Conservation (phyloP, 169 alveolate genomes). For the Pseudocohnilembus persalinus region DNA sequence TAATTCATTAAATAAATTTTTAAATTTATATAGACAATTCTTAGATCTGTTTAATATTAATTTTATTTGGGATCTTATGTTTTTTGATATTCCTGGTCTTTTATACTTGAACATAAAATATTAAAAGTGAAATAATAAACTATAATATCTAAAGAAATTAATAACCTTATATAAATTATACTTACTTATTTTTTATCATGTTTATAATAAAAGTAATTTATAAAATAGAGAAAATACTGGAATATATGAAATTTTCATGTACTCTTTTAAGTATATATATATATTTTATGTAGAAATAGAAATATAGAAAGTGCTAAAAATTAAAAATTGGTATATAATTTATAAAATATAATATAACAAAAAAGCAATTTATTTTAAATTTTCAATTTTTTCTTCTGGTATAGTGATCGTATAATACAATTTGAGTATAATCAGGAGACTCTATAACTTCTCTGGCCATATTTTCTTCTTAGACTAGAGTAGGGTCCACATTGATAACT, state of each 20-base stretch:
- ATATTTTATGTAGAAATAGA: too few relatives aligned
- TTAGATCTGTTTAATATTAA: conserved; percentile 35
- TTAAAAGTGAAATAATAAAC: too few relatives aligned
- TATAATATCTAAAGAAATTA: too few relatives aligned
- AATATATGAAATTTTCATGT: too few relatives aligned
- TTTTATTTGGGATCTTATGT: conserved; percentile 43
- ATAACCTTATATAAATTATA: too few relatives aligned
- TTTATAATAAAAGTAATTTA: too few relatives aligned
- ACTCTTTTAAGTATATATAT: too few relatives aligned
- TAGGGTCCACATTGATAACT: conserved; percentile 89
- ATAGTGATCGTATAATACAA: conserved; percentile 84
- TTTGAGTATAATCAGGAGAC: conserved; percentile 70
- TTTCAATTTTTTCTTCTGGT: conserved; percentile 71
- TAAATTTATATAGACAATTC: conserved; percentile 17
- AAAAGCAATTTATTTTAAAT: neutral
- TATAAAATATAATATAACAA: too few relatives aligned
- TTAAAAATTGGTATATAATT: too few relatives aligned
- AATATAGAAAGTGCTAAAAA: too few relatives aligned
- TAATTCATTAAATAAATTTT: neutral
- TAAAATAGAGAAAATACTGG: too few relatives aligned
- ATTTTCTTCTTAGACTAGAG: conserved; percentile 86
- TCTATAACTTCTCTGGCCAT: conserved; percentile 80
- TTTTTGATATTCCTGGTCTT: conserved; percentile 29
- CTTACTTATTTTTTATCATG: too few relatives aligned
- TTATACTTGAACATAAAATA: conserved; percentile 14